phyloP scores from a whole-genome alignment of 208 protist species.

The Trypanosoma avium region DNA sequence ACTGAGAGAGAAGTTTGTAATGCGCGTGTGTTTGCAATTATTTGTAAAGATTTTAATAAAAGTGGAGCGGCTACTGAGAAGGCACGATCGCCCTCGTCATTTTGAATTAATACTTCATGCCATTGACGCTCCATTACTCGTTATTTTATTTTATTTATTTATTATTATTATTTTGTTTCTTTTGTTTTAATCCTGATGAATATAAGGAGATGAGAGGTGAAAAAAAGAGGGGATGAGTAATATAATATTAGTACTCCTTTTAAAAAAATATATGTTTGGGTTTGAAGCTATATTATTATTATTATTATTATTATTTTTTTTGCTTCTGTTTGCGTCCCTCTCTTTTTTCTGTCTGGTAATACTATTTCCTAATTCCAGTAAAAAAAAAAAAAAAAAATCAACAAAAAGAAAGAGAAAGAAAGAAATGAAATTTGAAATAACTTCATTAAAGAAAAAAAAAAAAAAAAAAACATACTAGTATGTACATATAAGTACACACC shows the following conservation, averaged over 20 bases:
- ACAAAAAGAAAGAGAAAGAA: constrained; percentile 9
- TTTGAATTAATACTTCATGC: constrained; percentile 66
- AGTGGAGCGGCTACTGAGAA: constrained; percentile 60
- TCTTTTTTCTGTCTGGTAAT: background rate
- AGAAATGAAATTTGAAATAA: background rate
- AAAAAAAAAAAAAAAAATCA: constrained; percentile 18
- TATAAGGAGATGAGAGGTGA: too few relatives aligned
- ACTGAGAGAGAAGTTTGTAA: constrained; percentile 34
- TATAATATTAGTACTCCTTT: too few relatives aligned
- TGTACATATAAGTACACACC: background rate
- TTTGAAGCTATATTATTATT: too few relatives aligned
- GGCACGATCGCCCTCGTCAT: constrained; percentile 61
- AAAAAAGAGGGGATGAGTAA: too few relatives aligned
- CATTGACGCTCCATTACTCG: too few relatives aligned
- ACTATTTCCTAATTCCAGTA: background rate
- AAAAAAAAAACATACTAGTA: background rate
- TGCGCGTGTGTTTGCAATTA: constrained; percentile 39
- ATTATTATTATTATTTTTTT: too few relatives aligned
- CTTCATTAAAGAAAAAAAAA: background rate
- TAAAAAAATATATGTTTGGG: too few relatives aligned
- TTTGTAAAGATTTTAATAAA: constrained; percentile 50
- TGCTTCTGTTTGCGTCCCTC: too few relatives aligned
- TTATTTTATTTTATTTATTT: too few relatives aligned
- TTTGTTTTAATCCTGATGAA: too few relatives aligned
- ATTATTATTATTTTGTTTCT: too few relatives aligned